Evolutionary conservation across 345 rosid genomes (phyloP).

Genomic region (Aquilaria yunnanensis): DNA sequence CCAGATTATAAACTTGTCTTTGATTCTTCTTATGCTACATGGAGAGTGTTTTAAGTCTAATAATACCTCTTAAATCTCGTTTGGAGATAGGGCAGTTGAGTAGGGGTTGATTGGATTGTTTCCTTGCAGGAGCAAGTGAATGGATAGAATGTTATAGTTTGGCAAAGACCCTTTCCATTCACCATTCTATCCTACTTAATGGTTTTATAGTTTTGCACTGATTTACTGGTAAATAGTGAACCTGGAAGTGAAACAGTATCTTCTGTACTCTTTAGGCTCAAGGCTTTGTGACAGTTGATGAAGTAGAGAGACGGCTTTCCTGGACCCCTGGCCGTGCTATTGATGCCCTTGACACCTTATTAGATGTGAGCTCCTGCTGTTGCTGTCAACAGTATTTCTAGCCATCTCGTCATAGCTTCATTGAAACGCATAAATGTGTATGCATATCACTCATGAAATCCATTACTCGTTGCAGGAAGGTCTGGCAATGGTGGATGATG

Average conservation of each 20-base stretch:
- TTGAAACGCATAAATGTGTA: slow-evolving; percentile 1
- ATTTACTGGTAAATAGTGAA: neutral
- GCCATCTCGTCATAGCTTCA: neutral
- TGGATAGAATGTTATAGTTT: no score
- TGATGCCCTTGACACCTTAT: slow-evolving; percentile 70
- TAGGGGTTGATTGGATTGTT: no score
- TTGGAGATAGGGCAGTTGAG: no score
- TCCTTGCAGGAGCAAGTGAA: no score
- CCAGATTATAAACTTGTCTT: no score
- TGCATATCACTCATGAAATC: slow-evolving; percentile 16
- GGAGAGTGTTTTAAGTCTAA: no score
- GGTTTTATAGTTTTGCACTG: neutral
- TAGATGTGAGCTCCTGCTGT: slow-evolving; percentile 42
- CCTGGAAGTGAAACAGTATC: neutral
- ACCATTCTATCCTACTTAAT: no score
- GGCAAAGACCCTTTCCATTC: no score
- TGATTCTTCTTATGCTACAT: no score
- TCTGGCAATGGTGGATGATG: slow-evolving; percentile 81
- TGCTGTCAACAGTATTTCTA: neutral
- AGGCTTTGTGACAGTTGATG: slow-evolving; percentile 84
- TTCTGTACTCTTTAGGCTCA: slow-evolving; percentile 43
- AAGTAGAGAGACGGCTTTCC: slow-evolving; percentile 61
- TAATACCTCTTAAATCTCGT: no score
- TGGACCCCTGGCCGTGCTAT: slow-evolving; percentile 87
- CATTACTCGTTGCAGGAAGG: slow-evolving; percentile 49